Evolutionary conservation across 805 yeast genomes (phyloP).

Genomic region (Yarrowia alimentaria): DNA sequence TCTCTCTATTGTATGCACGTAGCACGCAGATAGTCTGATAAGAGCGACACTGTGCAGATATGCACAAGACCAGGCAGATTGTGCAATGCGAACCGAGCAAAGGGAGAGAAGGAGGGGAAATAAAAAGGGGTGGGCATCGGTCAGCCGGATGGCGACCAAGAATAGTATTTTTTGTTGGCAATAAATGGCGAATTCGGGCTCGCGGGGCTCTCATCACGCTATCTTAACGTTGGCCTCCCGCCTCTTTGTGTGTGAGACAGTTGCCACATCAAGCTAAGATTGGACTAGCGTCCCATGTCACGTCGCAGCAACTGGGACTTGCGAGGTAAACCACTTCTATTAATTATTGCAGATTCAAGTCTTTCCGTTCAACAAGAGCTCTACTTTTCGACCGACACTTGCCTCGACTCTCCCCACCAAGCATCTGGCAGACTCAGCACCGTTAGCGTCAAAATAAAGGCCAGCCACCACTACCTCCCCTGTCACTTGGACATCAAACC

Average conservation of each 20-base stretch:
- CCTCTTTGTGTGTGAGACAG: conserved; percentile 15
- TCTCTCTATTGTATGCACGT: conserved; percentile 2
- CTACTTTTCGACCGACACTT: no score
- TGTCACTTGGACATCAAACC: conserved; percentile 21
- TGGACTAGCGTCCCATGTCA: conserved; percentile 21
- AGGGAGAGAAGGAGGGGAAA: no score
- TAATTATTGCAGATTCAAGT: no score
- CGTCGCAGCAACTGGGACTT: conserved; percentile 23
- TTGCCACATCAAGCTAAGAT: conserved; percentile 25
- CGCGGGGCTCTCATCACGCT: conserved; percentile 7
- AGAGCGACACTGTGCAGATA: conserved; percentile 15
- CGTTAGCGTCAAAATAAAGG: no score
- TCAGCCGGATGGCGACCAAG: no score
- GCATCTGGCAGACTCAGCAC: neutral
- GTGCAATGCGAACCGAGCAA: no score
- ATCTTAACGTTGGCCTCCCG: conserved; percentile 18
- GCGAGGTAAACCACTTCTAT: no score
- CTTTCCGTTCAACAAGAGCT: no score
- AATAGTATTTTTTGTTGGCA: no score
- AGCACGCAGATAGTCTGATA: conserved; percentile 24
- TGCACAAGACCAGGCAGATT: conserved; percentile 21
- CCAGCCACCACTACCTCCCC: neutral
- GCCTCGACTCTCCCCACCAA: no score
- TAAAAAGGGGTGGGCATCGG: no score
- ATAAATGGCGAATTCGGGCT: no score